Base-by-base conservation (phyloP, 345 rosid species). In the Citrus trifoliata region DNA sequence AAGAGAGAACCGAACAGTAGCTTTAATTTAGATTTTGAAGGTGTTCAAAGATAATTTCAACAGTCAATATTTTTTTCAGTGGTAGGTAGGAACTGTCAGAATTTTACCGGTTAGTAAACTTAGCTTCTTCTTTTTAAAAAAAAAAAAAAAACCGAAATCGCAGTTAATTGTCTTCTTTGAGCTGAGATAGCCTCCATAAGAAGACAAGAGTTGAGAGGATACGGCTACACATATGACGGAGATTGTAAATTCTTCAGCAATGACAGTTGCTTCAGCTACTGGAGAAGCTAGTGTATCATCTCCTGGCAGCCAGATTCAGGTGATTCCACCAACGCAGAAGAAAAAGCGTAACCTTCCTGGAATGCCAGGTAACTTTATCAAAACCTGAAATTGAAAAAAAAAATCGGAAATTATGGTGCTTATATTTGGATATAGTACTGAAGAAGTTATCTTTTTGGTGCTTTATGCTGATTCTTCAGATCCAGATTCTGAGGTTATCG, bases 301-400 rank as follows among this genome's bases (percentile, higher is more conserved):
- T n/a, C 74, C 79, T 6, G 85, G 70, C 35, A 74, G 74, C 72
- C 83, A 79, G 84, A 67, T 74, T 70, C 86, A 78, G 40, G 62
- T 81, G 19, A 74, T 73, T 35, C 82, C 80, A 37, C 76, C 83
- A 56, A 70, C 85, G 30, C 71, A 82, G 58, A 92, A 87, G 88
- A 92, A 89, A 89, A 92, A 85, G 85, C 87, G 97, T 33, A 92
- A 85, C 72, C 97, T 90, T 81, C 97, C 97, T 14, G 97, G 97
- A 85, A 92, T 88, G 94, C 97, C 97, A 70, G 97, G 97, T 90
- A 71, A 71, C 61, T 40, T 76, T 38, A 55, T 27, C 38, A 71
- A 71, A 73, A 53, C 53, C 58, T 77, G 38, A 63, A 56, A 56
- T 19, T 55, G 21, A n/a, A 33, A 33, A n/a, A 33, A 21, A 33